Evolutionary conservation across 2,329 filamentous ascomycete species (phyloP).

Genomic region (Penicillium fuscoglaucum): DNA sequence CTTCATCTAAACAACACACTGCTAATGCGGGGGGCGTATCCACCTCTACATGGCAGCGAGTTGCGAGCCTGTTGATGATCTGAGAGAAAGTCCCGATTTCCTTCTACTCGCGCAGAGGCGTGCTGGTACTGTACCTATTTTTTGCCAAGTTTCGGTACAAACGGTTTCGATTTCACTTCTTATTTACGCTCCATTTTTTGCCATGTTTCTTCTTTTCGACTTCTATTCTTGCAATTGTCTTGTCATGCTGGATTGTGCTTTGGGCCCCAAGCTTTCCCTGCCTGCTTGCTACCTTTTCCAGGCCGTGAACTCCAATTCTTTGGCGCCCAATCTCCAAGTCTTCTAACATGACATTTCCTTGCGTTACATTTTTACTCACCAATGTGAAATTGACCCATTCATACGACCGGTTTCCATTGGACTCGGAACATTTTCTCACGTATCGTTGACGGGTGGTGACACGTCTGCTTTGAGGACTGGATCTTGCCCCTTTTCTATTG

Average conservation of each 20-base stretch:
- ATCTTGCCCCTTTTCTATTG: background rate
- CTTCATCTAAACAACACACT: constrained; percentile 20
- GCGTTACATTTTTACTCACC: constrained; percentile 9
- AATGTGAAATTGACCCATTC: constrained; percentile 16
- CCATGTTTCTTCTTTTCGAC: constrained; percentile 18
- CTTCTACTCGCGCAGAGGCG: constrained; percentile 20
- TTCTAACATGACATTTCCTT: constrained; percentile 3
- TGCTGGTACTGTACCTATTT: constrained; percentile 32
- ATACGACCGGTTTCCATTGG: constrained; percentile 5
- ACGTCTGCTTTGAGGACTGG: background rate
- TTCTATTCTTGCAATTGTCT: constrained; percentile 11
- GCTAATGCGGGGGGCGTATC: constrained; percentile 6
- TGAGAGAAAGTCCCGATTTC: constrained; percentile 18
- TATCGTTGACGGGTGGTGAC: constrained; percentile 12
- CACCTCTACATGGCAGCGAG: constrained; percentile 2
- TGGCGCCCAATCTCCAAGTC: background rate
- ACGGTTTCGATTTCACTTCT: constrained; percentile 14
- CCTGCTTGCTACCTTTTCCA: background rate
- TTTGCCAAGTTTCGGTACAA: constrained; percentile 17
- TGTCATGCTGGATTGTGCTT: constrained; percentile 1
- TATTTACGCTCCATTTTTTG: constrained; percentile 18
- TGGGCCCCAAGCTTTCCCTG: background rate
- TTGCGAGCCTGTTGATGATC: constrained; percentile 14
- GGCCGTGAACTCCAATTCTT: background rate
- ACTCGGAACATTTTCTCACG: constrained; percentile 7